Base-by-base conservation (phyloP, 768 basidiomycete genomes). In the Tubosaeta sp. region DNA sequence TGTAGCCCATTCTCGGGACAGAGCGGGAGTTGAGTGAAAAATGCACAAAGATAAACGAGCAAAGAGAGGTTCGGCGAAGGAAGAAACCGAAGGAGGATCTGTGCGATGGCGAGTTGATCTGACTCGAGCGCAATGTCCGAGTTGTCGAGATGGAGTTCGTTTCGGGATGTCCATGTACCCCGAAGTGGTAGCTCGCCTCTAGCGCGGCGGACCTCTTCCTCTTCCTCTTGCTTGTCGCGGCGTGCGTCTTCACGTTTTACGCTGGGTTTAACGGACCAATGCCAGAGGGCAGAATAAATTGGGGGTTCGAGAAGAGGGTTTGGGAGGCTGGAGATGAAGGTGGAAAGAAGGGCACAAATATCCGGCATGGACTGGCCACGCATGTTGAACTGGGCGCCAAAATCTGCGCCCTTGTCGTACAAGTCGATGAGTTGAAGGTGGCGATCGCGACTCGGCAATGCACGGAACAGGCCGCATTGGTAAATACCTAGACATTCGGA, bases 21-120 rank as follows among this genome's bases (percentile, higher is more conserved):
- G 7, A 78, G 66, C 3, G 76, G 79, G 0, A 80, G 61, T 55
- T 81, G 79, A 1, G 75, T 75, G 58, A 80, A 77, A 60, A 80
- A 78, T 6, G 69, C 69, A 47, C 73, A 66, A 30, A 80, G 69
- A 56, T 79, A 77, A 35, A 68, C 59, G 43, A 80, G 67, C 4
- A 79, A 63, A 30, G 70, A 70, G 52, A 76, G 67, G 46, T 70
- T 63, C 12, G 66, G 55, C 2, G 66, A 65, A 1, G 78, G 75
- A 6, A 81, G 70, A 40, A 82, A 71, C 7, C 76, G 75, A n/a
- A 82, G 71, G 45, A 82, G 60, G 56, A 76, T 66, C 49, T 76
- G 76, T 13, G 78, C 78, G 24, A 68, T 67, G 1, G 57, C 54
- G 52, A 81, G 53, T 32, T 71, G 71, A 13, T 67, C 55, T 7